Conservation (phyloP, 164 flowering plant genomes). For the Macadamia integrifolia region DNA sequence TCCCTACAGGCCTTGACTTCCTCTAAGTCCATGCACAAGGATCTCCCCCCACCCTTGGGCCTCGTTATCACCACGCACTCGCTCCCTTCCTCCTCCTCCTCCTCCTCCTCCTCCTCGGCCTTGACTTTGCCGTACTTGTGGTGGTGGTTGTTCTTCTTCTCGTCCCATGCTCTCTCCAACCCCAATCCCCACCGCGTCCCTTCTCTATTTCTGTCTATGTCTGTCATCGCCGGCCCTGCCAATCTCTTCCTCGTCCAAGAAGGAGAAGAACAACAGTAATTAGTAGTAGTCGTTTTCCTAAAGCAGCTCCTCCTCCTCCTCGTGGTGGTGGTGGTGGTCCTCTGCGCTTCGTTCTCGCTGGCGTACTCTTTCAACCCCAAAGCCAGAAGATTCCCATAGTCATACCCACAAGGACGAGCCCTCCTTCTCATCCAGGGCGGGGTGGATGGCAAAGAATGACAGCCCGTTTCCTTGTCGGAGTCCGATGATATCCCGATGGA, state of each 20-base stretch:
- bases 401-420: background rate
- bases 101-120: background rate
- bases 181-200: conserved; percentile 17
- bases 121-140: background rate
- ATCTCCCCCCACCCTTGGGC: conserved; percentile 53
- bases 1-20: conserved; percentile 72
- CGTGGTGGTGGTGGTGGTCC: background rate
- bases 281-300: too few relatives aligned
- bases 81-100: conserved; percentile 10
- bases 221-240: background rate
- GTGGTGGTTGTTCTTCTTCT: conserved; percentile 3
- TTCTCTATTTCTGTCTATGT: conserved; percentile 5
- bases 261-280: too few relatives aligned
- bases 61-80: conserved; percentile 41
- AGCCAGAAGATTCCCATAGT: conserved; percentile 1
- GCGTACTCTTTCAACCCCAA: conserved; percentile 31
- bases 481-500: conserved; percentile 14
- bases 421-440: conserved; percentile 17
- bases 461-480: conserved; percentile 27
- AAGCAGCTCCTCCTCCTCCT: conserved; percentile 1
- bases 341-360: conserved; percentile 42
- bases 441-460: conserved; percentile 21
- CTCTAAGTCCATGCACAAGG: conserved; percentile 56
- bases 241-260: too few relatives aligned
- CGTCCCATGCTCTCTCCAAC: conserved; percentile 18